phyloP scores from a whole-genome alignment of 139 green algal genomes.

The Gonium pectorale region DNA sequence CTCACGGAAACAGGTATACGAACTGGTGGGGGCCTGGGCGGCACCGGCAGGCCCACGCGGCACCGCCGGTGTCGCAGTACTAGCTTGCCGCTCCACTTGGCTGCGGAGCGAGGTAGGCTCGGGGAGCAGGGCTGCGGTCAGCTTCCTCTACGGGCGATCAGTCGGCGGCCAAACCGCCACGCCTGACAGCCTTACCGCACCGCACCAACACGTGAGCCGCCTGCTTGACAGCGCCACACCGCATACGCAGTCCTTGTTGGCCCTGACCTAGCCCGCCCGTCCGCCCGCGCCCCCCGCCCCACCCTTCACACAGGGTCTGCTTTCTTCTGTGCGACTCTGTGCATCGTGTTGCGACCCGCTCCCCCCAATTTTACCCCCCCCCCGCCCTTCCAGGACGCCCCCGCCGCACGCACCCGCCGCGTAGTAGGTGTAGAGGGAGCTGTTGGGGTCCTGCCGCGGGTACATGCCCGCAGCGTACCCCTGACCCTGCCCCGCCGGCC shows the following conservation, averaged over 20 bases:
- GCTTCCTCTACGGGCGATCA: too few relatives aligned
- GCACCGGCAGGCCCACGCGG: neutral
- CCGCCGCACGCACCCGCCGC: neutral
- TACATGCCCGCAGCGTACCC: neutral
- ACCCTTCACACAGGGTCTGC: too few relatives aligned
- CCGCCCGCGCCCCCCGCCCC: too few relatives aligned
- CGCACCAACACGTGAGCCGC: too few relatives aligned
- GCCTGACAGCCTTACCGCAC: too few relatives aligned
- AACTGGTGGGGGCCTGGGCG: too few relatives aligned
- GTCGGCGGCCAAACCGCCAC: too few relatives aligned
- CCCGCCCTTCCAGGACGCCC: neutral
- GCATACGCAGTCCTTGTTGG: too few relatives aligned
- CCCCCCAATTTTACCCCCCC: neutral
- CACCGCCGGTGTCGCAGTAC: too few relatives aligned
- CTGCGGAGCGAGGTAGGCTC: neutral
- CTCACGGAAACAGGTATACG: neutral
- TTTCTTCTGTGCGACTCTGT: neutral
- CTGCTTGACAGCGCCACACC: too few relatives aligned
- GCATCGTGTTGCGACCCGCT: neutral
- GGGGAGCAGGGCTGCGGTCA: too few relatives aligned
- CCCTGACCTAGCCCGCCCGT: too few relatives aligned
- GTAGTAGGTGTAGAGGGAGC: constrained; percentile 25
- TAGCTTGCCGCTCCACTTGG: neutral
- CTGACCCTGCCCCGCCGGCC: neutral
- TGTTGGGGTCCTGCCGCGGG: neutral